Evolutionary conservation across 1,284 basidiomycete genomes (phyloP), one percentile per base, ranked within the genome.

Genomic region (Ceratobasidium sp.): DNA sequence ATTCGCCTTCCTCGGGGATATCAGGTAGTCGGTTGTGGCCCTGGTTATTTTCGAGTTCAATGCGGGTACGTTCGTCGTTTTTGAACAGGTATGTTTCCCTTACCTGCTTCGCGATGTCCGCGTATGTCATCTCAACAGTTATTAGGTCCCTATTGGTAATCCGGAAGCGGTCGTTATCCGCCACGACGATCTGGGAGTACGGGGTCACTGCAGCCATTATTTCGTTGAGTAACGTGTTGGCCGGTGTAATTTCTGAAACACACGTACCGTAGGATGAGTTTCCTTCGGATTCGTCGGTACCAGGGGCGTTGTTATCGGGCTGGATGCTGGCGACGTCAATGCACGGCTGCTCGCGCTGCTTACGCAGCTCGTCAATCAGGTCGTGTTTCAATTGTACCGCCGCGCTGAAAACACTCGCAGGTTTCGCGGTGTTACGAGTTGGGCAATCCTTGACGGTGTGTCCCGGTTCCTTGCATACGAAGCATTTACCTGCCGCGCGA

Each of bases 381-480:
- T 56, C 39, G n/a, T 42, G 58, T 4, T 40, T 44, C 13, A 7
- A 23, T 44, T 56, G 18, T 20, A 58, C 26, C 0, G 73, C 46
- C 1, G 64, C 72, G 33, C 61, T 55, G 55, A 23, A 55, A 0
- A 77, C 42, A 0, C 61, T 26, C 0, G 61, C n/a, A 1, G 49
- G 75, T 53, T 46, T 55, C n/a, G 63, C 46, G 4, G 67, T 72
- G 7, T 60, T 78, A 3, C 71, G 46, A 0, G 12, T 51, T 2
- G 79, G 79, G 66, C 79, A 80, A 33, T 80, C 77, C n/a, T 76
- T 78, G 26, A 49, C n/a, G 15, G 67, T 40, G 49, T 78, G 79
- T 33, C 71, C 77, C 6, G 56, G 3, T 42, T 78, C 70, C n/a
- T 78, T 44, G 58, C 79, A 80, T 2, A 46, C 0, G 46, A 78